Evolutionary conservation across 106 monocot species (phyloP), one percentile per base, ranked within the genome.

Genomic region (Dendrobium officinale): DNA sequence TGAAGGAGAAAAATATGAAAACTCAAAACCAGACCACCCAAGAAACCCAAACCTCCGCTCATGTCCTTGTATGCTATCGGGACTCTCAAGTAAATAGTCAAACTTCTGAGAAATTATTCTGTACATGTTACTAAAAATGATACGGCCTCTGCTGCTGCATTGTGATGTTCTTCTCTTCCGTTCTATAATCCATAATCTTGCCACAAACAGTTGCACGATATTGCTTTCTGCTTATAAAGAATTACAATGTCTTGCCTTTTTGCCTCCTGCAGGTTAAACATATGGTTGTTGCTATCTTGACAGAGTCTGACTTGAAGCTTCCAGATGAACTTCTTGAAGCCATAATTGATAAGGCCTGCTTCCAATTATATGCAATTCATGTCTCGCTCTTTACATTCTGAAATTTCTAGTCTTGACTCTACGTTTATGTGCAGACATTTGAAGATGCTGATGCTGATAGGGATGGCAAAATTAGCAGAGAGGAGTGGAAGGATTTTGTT

Each of bases 401-500:
- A 54, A 75, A 67, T 20, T 15, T 44, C 18, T 84, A 41, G 17
- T 74, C 6, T 77, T 8, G 11, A 54, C 8, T 75, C 19, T 37
- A 49, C 26, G 41, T 79, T 59, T 17, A 64, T 78, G 2, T 78
- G 24, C 92, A 94, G 96, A 96, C 96, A 79, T 96, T 96, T 89
- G 87, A 48, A 77, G 96, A 96, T 72, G 94, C 89, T 55, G 96
- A 93, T 87, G 77, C 75, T 29, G 90, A 96, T 42, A 59, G 55
- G n/a, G 94, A 96, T 87, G 96, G 90, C 6, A 93, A 85, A 84
- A 96, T 96, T 40, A 88, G 85, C 80, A 88, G 80, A 77, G 82
- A 88, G 15, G 96, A 96, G 17, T 96, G 96, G 96, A 89, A 82
- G 44, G 84, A 88, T 4, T 94, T 90, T 76, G 94, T 94, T 31